Percentiles rank a stretch among this genome's conserved stretches.
Conservation (phyloP, 768 basidiomycete species). For the Podaxis carcinomalis region DNA sequence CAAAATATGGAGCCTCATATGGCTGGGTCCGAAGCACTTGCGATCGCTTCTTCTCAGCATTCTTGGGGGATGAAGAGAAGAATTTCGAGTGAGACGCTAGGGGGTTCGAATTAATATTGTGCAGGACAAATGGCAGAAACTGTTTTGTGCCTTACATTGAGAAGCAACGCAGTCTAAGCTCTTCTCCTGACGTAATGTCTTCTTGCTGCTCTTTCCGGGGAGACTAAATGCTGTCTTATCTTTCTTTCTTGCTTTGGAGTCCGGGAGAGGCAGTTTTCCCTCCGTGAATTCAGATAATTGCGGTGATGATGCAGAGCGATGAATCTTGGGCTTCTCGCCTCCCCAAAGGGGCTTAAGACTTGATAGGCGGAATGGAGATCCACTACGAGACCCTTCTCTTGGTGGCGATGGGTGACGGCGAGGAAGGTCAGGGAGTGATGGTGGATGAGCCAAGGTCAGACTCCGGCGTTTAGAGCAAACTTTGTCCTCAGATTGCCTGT, state of each 20-base stretch:
- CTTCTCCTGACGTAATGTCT: neutral
- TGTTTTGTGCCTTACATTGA: neutral
- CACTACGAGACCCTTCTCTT: constrained; percentile 10
- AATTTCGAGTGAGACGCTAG: constrained; percentile 14
- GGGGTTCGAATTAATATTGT: neutral
- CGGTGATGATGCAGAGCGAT: constrained; percentile 24
- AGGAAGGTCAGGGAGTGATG: constrained; percentile 12
- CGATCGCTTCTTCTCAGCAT: constrained; percentile 31
- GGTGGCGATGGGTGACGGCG: neutral
- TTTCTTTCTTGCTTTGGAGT: neutral
- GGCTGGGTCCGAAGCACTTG: constrained; percentile 45
- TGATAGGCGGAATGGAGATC: constrained; percentile 19
- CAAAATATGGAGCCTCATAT: constrained; percentile 63
- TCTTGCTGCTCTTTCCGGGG: neutral
- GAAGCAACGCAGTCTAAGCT: neutral
- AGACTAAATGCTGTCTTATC: neutral
- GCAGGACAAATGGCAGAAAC: neutral
- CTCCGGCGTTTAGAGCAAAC: neutral
- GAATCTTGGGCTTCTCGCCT: constrained; percentile 21
- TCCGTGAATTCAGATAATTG: constrained; percentile 17
- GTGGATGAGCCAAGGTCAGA: constrained; percentile 1
- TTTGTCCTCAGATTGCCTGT: neutral
- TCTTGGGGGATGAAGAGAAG: constrained; percentile 14
- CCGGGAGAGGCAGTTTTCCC: constrained; percentile 2
- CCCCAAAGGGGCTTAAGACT: constrained; percentile 23